Base-by-base conservation (phyloP, 768 basidiomycete species). In the Leccinum rimulosum region DNA sequence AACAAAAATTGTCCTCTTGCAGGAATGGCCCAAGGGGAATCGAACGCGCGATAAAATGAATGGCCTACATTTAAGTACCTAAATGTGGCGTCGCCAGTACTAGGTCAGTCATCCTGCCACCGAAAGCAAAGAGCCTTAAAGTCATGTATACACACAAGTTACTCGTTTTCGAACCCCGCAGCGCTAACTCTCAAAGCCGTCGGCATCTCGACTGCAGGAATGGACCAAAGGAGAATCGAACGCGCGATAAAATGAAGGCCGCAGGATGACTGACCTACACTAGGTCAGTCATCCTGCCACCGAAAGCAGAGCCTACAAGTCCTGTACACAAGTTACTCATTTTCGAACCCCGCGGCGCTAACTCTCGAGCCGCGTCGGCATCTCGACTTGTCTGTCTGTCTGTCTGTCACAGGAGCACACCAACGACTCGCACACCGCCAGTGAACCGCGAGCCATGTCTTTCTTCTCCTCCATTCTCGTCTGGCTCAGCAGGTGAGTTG, bases 381-480 rank as follows among this genome's bases (percentile, higher is more conserved):
- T 40, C 48, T 35, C 35, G 25, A 12, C 28, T 28, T 28, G 28
- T 1, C 28, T 28, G 35, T 8, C 53, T 30, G 35, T 8, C 53
- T 55, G 27, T 27, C 27, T 27, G 27, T 27, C 27, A 27, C 27
- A 12, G 12, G 35, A 35, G 35, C 35, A 35, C 35, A 35, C 12
- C 35, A 35, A 35, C 35, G 14, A 35, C 35, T 35, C 0, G 31
- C 31, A 33, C 33, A 51, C 33, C 55, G 8, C n/a, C 15, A 22
- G 38, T 50, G 27, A 11, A 27, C 5, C 52, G 10, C 49, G 22
- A 28, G 72, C 68, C 5, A 81, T 81, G 80, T 68, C 75, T 52
- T 74, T 84, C 63, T 80, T 86, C 65, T 72, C 80, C 5, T 79
- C 82, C n/a, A 50, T 86, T n/a, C 68, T 85, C 48, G 73, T 81